phyloP scores from a whole-genome alignment of 345 rosid genomes.

The Passiflora organensis region DNA sequence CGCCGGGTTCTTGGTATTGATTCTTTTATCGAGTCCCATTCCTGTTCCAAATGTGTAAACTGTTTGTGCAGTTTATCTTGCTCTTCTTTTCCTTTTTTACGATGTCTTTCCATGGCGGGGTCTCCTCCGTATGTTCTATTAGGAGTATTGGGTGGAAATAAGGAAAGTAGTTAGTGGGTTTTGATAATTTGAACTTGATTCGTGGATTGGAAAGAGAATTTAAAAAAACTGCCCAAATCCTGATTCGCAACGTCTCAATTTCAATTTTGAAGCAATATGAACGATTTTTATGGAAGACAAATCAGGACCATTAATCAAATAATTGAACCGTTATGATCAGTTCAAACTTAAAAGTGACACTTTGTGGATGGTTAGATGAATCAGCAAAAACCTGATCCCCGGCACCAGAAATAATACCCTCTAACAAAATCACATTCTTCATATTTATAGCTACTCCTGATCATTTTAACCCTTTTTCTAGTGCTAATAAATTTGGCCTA shows the following conservation, averaged over 20 bases:
- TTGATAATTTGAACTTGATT: slow-evolving; percentile 24
- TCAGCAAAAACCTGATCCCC: too few relatives aligned
- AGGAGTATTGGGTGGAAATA: too few relatives aligned
- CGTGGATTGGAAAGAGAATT: slow-evolving; percentile 11
- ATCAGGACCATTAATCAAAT: too few relatives aligned
- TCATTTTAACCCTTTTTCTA: too few relatives aligned
- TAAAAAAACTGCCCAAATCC: slow-evolving; percentile 23
- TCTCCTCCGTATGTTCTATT: slow-evolving; percentile 11
- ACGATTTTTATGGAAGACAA: too few relatives aligned
- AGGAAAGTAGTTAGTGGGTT: slow-evolving; percentile 5
- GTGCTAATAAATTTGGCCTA: too few relatives aligned
- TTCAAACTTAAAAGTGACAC: too few relatives aligned
- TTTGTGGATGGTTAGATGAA: too few relatives aligned
- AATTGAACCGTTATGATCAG: neutral
- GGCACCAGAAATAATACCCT: too few relatives aligned
- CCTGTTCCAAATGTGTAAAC: slow-evolving; percentile 24
- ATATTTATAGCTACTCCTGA: too few relatives aligned
- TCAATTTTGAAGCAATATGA: neutral
- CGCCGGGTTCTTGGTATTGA: slow-evolving; percentile 17
- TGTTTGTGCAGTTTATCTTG: slow-evolving; percentile 23
- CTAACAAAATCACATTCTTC: too few relatives aligned
- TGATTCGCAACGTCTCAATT: slow-evolving; percentile 19
- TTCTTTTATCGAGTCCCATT: slow-evolving; percentile 40
- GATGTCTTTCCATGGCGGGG: slow-evolving; percentile 30
- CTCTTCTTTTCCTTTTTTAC: slow-evolving; percentile 7